These are phyloP conservation scores for Mortierella sp. DNA, from an alignment of 371 early-diverging fungal species.

Conservation along the genomic window DNA sequence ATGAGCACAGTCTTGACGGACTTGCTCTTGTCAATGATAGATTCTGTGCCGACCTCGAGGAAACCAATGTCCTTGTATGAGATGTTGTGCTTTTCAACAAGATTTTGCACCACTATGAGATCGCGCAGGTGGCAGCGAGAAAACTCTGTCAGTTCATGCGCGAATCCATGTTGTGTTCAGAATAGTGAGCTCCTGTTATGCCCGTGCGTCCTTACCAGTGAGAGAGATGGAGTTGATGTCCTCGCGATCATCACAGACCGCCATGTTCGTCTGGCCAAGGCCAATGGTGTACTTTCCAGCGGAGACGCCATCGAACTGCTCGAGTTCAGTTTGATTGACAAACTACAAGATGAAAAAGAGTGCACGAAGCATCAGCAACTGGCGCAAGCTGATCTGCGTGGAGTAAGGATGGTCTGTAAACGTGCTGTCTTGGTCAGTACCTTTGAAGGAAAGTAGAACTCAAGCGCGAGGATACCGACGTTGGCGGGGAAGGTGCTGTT, in stretches of 20 bases:
- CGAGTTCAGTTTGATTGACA: conserved; percentile 89
- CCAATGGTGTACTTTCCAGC: conserved; percentile 98
- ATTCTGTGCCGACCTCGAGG: conserved; percentile 98
- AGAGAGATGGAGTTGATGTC: conserved; percentile 94
- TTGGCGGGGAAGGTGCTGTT: conserved; percentile 72
- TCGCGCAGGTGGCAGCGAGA: too few species aligned
- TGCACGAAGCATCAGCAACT: not conserved
- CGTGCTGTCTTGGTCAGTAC: conserved; percentile 4
- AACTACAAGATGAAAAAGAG: conserved; percentile 63
- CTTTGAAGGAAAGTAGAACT: conserved; percentile 89
- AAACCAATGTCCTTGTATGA: conserved; percentile 88
- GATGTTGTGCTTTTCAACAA: conserved; percentile 93
- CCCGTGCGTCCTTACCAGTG: conserved; percentile 70
- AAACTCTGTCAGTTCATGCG: too few species aligned
- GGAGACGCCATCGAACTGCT: conserved; percentile 91
- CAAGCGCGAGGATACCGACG: conserved; percentile 93
- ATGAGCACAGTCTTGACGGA: conserved; percentile 96
- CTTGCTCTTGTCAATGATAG: conserved; percentile 98
- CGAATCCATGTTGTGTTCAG: too few species aligned
- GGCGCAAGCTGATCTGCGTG: not conserved
- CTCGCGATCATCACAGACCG: conserved; percentile 94
- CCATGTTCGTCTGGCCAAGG: conserved; percentile 96
- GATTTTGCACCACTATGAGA: conserved; percentile 81
- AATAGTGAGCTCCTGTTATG: too few species aligned
- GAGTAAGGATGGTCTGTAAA: not conserved